These are phyloP conservation scores for Nicotiana tomentosiformis DNA, from an alignment of 257 asterid genomes.

Conservation along the genomic window DNA sequence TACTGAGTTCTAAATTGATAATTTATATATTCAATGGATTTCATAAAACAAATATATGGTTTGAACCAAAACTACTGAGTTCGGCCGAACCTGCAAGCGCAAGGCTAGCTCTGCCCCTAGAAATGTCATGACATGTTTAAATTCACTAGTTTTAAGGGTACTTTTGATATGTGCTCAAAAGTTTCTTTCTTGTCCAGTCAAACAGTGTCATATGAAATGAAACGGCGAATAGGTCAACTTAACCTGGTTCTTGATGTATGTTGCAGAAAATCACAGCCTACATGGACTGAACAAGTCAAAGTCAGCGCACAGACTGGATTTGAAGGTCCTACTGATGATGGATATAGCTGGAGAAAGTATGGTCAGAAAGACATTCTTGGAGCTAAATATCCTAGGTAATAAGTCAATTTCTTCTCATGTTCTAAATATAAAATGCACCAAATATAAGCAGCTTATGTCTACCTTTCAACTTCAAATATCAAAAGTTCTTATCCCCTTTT, in stretches of 20 bases:
- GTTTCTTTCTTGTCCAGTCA: not conserved
- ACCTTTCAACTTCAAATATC: too few species aligned
- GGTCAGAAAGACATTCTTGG: constrained; percentile 55
- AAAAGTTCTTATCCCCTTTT: too few species aligned
- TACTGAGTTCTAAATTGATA: too few species aligned
- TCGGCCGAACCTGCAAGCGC: too few species aligned
- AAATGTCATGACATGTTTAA: not conserved
- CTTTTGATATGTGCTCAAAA: not conserved
- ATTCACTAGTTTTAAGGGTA: not conserved
- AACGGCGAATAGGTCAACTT: not conserved
- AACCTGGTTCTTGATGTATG: constrained; percentile 15
- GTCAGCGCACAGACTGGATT: constrained; percentile 50
- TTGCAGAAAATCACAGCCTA: constrained; percentile 65
- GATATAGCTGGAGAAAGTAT: constrained; percentile 85
- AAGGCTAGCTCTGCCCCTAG: too few species aligned
- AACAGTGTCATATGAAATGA: not conserved
- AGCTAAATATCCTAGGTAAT: constrained; percentile 43
- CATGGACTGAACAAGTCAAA: constrained; percentile 68
- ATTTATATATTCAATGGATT: too few species aligned
- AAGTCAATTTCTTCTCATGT: not conserved
- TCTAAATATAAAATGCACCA: too few species aligned
- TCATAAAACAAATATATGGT: too few species aligned
- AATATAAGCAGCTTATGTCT: too few species aligned
- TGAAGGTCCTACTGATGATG: constrained; percentile 78
- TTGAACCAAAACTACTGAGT: too few species aligned